Evolutionary conservation across 2,329 filamentous ascomycete species (phyloP), one percentile per base, ranked within the genome.

Genomic region (Paraphaeosphaeria minitans): DNA sequence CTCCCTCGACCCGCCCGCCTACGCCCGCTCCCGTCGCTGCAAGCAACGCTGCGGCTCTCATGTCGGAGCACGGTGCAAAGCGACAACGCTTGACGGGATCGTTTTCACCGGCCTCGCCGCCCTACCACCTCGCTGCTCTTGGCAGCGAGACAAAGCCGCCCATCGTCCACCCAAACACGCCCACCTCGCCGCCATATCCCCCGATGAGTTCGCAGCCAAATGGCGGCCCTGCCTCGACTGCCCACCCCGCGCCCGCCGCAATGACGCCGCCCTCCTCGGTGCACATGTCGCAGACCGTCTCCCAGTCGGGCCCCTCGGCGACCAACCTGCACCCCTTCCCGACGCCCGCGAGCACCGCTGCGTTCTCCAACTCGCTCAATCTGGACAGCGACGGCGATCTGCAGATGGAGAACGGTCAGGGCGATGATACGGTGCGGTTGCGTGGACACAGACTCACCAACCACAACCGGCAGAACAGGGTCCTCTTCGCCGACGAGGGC

Each of bases 161-260:
- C 69, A 74, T 77, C 61, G 65, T 72, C 53, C 75, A 78, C 53
- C 80, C 80, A 49, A 79, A 81, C 66, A 82, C 80, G 10, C 81
- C 80, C 55, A 81, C 80, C 39, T 81, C 79, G 24, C 79, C 79
- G 55, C 79, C 80, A 55, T 78, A 78, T 58, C 77, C 78, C 76
- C 80, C 79, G 72, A 79, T 79, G 66, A 77, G 72, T 78, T 76
- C 78, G 71, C 76, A 77, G 57, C 63, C 74, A 63, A 71, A 76
- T 75, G 74, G 74, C 69, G 64, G 67, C 54, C 61, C 66, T 67
- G 64, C 71, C 65, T 63, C 63, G 61, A 68, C 64, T 60, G 61
- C 68, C 56, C 66, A 67, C 29, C 62, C 66, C 22, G 64, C 68
- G 58, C 62, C 63, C 53, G 71, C 70, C 46, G 72, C 67, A 59